These are phyloP conservation scores for Wickerhamiella infanticola DNA, from an alignment of 1,139 yeast species.

Conservation along the genomic window DNA sequence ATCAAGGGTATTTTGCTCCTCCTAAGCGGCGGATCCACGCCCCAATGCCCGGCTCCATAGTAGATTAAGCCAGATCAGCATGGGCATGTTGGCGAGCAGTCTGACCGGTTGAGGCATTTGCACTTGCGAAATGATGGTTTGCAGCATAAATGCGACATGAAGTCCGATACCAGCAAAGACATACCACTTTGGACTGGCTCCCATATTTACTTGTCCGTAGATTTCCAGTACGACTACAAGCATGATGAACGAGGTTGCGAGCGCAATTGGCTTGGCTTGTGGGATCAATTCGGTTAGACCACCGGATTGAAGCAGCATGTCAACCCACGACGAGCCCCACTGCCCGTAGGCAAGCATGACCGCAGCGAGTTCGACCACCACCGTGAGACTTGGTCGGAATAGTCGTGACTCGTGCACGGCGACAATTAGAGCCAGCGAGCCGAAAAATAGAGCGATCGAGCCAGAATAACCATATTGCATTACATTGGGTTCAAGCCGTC, in stretches of 20 bases:
- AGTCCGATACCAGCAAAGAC: neutral
- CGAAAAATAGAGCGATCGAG: neutral
- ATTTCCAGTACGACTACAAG: neutral
- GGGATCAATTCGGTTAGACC: neutral
- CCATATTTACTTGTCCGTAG: neutral
- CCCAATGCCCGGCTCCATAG: neutral
- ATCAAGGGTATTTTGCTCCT: no score
- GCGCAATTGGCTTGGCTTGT: neutral
- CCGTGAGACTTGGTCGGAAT: neutral
- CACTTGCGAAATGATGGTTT: neutral
- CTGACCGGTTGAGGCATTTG: neutral
- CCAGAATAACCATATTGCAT: neutral
- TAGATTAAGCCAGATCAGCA: neutral
- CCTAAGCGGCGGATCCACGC: neutral
- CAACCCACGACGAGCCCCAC: neutral
- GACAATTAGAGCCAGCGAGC: neutral
- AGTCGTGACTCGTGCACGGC: neutral
- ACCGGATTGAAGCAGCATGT: neutral
- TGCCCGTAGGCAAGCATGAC: neutral
- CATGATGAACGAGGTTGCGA: neutral
- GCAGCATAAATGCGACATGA: neutral
- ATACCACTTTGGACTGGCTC: neutral
- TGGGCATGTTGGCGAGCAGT: neutral
- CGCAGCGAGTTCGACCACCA: neutral
- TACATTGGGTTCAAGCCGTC: neutral